phyloP scores from a whole-genome alignment of 148 eudicot species.

The Drosera capensis region DNA sequence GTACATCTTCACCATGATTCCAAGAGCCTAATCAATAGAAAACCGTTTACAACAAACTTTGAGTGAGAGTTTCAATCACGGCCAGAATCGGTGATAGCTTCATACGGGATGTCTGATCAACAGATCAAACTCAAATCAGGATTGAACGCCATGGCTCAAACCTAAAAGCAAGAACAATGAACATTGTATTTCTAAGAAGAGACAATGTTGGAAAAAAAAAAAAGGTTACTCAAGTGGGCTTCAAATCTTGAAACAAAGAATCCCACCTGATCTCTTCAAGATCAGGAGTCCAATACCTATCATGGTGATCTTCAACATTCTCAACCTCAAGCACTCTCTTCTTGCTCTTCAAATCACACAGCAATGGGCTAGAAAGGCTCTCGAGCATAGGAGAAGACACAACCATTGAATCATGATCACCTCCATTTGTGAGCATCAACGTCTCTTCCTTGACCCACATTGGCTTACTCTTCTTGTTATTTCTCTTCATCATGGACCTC shows the following conservation, averaged over 20 bases:
- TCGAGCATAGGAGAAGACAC: slow-evolving; percentile 31
- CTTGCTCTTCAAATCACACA: slow-evolving; percentile 18
- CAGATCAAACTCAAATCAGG: no score
- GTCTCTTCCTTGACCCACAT: slow-evolving; percentile 14
- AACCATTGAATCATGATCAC: slow-evolving; percentile 14
- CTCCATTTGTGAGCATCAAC: slow-evolving; percentile 37
- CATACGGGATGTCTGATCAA: no score
- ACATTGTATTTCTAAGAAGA: no score
- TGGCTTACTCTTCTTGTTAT: slow-evolving; percentile 14
- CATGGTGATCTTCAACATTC: slow-evolving; percentile 17
- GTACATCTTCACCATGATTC: no score
- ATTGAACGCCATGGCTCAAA: no score
- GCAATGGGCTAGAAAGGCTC: slow-evolving; percentile 41
- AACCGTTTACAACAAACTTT: no score
- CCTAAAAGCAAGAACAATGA: no score
- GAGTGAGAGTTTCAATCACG: no score
- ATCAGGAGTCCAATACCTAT: slow-evolving; percentile 33
- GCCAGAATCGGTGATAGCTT: no score
- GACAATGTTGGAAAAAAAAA: no score
- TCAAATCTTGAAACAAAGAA: slow-evolving; percentile 66
- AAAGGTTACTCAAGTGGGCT: slow-evolving; percentile 47
- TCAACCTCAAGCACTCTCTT: slow-evolving; percentile 9
- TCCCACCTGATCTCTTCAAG: slow-evolving; percentile 69
- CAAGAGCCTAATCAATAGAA: no score
- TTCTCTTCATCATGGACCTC: slow-evolving; percentile 36